Conservation (phyloP, 202 grass and related monocot species). For the Setaria viridis region DNA sequence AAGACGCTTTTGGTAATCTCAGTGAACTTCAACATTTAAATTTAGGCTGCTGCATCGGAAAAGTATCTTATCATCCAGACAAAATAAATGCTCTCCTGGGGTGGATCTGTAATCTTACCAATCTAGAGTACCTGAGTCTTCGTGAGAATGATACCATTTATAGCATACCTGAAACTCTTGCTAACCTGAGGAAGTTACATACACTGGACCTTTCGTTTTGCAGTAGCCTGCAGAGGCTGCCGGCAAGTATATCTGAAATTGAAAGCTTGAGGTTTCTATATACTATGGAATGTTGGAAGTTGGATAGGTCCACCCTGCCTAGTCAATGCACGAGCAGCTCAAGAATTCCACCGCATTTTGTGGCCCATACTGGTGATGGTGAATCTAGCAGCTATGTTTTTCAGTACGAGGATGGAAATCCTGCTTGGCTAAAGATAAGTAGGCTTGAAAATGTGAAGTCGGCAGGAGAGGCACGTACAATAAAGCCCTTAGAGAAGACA, state of each 20-base stretch:
- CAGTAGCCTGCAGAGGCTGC: rapidly evolving
- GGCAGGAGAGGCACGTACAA: too few species aligned
- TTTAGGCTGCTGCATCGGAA: background rate
- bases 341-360: background rate
- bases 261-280: background rate
- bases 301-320: background rate
- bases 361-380: background rate
- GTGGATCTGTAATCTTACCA: background rate
- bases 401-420: too few species aligned
- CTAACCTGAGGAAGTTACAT: background rate
- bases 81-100: background rate
- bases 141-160: background rate
- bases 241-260: background rate
- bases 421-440: rapidly evolving
- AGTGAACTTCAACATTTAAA: background rate
- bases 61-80: too few species aligned
- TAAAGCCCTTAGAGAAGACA: too few species aligned
- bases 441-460: too few species aligned
- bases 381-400: too few species aligned
- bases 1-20: background rate
- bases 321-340: background rate
- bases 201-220: background rate
- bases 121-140: background rate
- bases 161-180: background rate
- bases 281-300: rapidly evolving